These are phyloP conservation scores for Laburnicola sp. DNA, from an alignment of 2,329 filamentous ascomycete species.

Conservation along the genomic window DNA sequence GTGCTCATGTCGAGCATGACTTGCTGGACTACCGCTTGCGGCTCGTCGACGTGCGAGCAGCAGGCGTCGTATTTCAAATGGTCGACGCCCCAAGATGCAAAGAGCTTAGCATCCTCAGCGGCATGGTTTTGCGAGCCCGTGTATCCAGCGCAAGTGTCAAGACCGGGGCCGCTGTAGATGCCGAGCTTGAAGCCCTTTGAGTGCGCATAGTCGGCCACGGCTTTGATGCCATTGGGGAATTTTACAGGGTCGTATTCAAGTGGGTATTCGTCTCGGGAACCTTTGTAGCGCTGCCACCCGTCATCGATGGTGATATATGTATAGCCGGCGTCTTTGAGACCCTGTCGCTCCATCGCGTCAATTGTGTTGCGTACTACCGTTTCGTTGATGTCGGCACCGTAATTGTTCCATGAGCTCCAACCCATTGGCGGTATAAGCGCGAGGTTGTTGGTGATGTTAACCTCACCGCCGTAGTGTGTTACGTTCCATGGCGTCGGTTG, in stretches of 20 bases:
- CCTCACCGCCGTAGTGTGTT: slow-evolving; percentile 19
- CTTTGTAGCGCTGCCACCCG: slow-evolving; percentile 41
- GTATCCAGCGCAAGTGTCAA: slow-evolving; percentile 26
- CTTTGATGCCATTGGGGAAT: slow-evolving; percentile 46
- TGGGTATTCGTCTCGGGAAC: slow-evolving; percentile 23
- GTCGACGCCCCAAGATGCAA: slow-evolving; percentile 31
- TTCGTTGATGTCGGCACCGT: slow-evolving; percentile 27
- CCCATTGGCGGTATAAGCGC: slow-evolving; percentile 28
- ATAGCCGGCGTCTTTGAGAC: slow-evolving; percentile 28
- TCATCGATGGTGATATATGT: slow-evolving; percentile 39
- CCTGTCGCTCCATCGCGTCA: slow-evolving; percentile 18
- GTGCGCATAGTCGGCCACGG: slow-evolving; percentile 44
- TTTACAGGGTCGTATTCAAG: slow-evolving; percentile 40
- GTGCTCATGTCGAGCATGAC: slow-evolving; percentile 29
- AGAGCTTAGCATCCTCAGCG: slow-evolving; percentile 27
- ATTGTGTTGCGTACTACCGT: slow-evolving; percentile 23
- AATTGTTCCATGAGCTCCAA: slow-evolving; percentile 28
- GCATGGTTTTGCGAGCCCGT: slow-evolving; percentile 26
- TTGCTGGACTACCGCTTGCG: slow-evolving; percentile 24
- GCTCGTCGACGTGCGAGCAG: slow-evolving; percentile 22
- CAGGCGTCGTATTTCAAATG: slow-evolving; percentile 31
- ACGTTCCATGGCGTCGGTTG: slow-evolving; percentile 21
- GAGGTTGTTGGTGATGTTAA: slow-evolving; percentile 26
- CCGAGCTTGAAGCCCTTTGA: slow-evolving; percentile 45
- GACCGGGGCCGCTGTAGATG: slow-evolving; percentile 44